phyloP scores from a whole-genome alignment of 75 land plant species.

The Cupressus sempervirens region DNA sequence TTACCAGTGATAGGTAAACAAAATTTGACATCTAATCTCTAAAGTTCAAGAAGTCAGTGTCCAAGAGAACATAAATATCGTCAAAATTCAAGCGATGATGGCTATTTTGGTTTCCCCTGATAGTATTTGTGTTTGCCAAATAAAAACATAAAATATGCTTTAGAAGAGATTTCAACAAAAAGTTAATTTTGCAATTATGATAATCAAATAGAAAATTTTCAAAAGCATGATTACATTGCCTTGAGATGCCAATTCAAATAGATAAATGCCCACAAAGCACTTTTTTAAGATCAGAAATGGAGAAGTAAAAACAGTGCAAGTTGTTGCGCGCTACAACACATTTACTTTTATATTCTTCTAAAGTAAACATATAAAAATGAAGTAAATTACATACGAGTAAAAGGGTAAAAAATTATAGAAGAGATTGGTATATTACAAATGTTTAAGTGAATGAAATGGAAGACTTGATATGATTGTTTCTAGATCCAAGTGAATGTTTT shows the following conservation, averaged over 20 bases:
- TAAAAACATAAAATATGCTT: background rate
- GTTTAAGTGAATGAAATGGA: too few species aligned
- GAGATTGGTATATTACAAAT: too few species aligned
- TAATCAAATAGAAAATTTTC: background rate
- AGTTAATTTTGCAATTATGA: background rate
- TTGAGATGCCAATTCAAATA: background rate
- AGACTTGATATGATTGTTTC: too few species aligned
- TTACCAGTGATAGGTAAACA: background rate
- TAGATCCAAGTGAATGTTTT: too few species aligned
- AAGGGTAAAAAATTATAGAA: background rate
- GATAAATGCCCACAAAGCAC: background rate
- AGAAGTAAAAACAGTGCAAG: background rate
- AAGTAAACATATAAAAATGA: background rate
- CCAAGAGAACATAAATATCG: background rate
- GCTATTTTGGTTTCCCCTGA: background rate
- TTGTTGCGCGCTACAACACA: too few species aligned
- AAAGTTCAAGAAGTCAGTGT: background rate
- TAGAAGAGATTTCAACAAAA: slow-evolving; percentile 1
- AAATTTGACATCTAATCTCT: background rate
- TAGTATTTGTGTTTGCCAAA: background rate
- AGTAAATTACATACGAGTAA: background rate
- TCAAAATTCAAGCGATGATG: background rate
- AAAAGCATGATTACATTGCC: background rate
- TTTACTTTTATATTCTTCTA: too few species aligned
- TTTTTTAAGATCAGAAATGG: background rate